phyloP scores from a whole-genome alignment of 306 rosid genomes.

The Potentilla sterilis region DNA sequence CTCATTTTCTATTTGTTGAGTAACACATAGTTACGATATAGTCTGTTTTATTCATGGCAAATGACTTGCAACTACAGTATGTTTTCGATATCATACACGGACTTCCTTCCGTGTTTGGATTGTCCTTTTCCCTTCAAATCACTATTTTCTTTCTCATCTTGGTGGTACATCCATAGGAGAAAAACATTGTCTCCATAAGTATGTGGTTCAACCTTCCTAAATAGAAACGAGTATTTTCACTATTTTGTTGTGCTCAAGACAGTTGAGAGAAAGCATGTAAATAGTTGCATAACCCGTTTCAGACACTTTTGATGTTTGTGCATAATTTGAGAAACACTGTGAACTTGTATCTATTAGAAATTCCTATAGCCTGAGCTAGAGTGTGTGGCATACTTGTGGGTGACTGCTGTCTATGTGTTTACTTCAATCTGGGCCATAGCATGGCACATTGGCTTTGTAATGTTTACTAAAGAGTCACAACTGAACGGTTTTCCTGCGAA shows the following conservation, averaged over 20 bases:
- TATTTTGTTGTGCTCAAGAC: not conserved
- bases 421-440: not conserved
- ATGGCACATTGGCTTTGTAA: not conserved
- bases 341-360: not conserved
- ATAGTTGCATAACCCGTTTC: not conserved
- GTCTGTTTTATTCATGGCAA: not conserved
- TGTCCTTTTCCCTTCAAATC: not conserved
- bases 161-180: conserved; percentile 4
- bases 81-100: not conserved
- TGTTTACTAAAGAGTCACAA: not conserved
- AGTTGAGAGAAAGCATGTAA: not conserved
- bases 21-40: not conserved
- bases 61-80: not conserved
- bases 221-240: not conserved
- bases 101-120: not conserved
- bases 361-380: not conserved
- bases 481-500: not conserved
- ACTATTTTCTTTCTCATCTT: not conserved
- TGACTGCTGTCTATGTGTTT: not conserved
- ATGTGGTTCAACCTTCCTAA: not conserved
- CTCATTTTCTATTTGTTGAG: conserved; percentile 20
- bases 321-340: not conserved
- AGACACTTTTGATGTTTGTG: not conserved
- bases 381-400: not conserved
- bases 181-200: not conserved